Evolutionary conservation across 768 basidiomycete genomes (phyloP).

Genomic region (Pleurotus pulmonarius): DNA sequence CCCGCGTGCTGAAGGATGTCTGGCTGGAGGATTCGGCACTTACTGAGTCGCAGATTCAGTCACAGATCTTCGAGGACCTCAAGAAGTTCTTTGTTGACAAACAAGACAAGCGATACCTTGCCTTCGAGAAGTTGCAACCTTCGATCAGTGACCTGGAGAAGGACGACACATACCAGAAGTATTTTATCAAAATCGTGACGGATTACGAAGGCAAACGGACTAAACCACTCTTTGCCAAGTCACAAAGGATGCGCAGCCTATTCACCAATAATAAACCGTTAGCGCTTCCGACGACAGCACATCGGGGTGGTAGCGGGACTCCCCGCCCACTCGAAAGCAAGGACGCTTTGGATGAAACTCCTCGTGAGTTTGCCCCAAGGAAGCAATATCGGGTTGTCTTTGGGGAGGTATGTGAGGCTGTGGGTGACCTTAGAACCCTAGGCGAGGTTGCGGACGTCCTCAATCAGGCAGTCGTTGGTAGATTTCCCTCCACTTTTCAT

Average conservation of each 20-base stretch:
- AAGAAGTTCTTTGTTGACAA: neutral
- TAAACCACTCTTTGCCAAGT: neutral
- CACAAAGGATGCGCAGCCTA: neutral
- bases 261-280: neutral
- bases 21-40: constrained; percentile 12
- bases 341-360: too few relatives aligned
- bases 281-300: neutral
- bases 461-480: neutral
- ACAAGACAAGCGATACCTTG: too few relatives aligned
- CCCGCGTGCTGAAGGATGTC: constrained; percentile 13
- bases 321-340: too few relatives aligned
- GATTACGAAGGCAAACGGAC: neutral
- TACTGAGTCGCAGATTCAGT: constrained; percentile 13
- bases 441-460: neutral
- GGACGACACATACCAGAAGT: neutral
- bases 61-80: constrained; percentile 8
- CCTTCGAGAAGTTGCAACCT: too few relatives aligned
- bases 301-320: neutral
- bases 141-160: neutral
- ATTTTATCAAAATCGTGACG: neutral
- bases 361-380: too few relatives aligned
- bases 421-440: neutral
- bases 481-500: neutral
- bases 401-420: neutral
- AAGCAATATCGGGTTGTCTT: too few relatives aligned